phyloP scores from a whole-genome alignment of 257 asterid species.

The Primulina eburnea region DNA sequence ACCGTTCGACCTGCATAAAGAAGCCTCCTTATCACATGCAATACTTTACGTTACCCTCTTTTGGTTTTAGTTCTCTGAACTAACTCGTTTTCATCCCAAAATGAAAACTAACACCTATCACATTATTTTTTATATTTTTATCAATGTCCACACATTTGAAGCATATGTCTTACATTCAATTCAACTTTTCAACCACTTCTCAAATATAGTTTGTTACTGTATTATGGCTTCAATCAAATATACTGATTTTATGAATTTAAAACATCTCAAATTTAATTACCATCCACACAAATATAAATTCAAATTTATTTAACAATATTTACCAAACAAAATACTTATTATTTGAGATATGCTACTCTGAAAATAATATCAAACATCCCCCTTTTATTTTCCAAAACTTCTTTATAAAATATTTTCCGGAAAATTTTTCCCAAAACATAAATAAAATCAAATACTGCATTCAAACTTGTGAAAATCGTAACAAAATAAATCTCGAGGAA shows the following conservation, averaged over 20 bases:
- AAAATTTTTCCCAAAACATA: no score
- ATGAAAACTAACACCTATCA: background rate
- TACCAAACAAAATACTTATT: background rate
- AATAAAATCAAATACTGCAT: no score
- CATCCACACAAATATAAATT: background rate
- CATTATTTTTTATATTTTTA: background rate
- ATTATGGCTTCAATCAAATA: no score
- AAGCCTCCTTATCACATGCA: background rate
- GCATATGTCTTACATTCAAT: background rate
- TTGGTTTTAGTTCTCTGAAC: background rate
- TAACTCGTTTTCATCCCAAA: background rate
- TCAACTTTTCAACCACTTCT: background rate
- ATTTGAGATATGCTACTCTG: background rate
- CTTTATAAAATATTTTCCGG: no score
- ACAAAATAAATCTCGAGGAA: constrained; percentile 6
- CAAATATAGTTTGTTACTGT: no score
- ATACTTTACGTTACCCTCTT: background rate
- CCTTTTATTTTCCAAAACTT: no score
- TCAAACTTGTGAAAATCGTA: background rate
- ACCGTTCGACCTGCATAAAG: constrained; percentile 35
- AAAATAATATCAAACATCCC: background rate
- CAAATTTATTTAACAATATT: no score
- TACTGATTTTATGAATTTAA: background rate
- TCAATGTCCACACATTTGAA: background rate
- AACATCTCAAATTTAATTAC: no score